These are phyloP conservation scores for Hermanozyma aechmeae DNA, from an alignment of 805 yeast genomes.

Conservation along the genomic window DNA sequence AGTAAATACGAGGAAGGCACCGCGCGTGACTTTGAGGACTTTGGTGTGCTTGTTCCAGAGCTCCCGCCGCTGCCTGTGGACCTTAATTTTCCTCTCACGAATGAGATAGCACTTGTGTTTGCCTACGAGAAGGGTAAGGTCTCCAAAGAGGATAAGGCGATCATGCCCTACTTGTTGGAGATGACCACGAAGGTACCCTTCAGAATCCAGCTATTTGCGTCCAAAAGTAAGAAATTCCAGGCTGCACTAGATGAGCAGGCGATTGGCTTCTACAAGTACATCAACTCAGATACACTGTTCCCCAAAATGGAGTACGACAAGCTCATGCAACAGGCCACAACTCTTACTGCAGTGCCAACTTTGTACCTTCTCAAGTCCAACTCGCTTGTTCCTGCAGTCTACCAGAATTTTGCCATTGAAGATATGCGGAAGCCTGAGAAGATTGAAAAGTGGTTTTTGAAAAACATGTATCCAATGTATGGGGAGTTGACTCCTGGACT, in stretches of 20 bases:
- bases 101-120: constrained; percentile 43
- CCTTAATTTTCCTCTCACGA: constrained; percentile 27
- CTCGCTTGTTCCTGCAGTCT: constrained; percentile 41
- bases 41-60: constrained; percentile 17
- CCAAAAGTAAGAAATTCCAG: constrained; percentile 35
- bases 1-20: constrained; percentile 28
- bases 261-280: constrained; percentile 28
- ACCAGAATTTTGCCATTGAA: constrained; percentile 53
- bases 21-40: constrained; percentile 19
- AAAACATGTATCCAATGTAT: constrained; percentile 42
- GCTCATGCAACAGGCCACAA: constrained; percentile 39
- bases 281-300: constrained; percentile 30
- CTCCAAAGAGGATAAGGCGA: constrained; percentile 52
- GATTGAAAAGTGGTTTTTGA: constrained; percentile 41
- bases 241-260: constrained; percentile 34
- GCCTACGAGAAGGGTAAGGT: constrained; percentile 40
- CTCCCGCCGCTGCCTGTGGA: constrained; percentile 24
- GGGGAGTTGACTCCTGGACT: constrained; percentile 40
- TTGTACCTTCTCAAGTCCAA: constrained; percentile 52
- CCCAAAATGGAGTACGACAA: constrained; percentile 32
- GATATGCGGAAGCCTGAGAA: constrained; percentile 45
- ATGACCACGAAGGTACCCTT: constrained; percentile 49
- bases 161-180: constrained; percentile 53
- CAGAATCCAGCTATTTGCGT: constrained; percentile 43
- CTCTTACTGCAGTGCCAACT: constrained; percentile 55